These are phyloP conservation scores for Leccinum rimulosum DNA, from an alignment of 768 basidiomycete species.

Conservation along the genomic window DNA sequence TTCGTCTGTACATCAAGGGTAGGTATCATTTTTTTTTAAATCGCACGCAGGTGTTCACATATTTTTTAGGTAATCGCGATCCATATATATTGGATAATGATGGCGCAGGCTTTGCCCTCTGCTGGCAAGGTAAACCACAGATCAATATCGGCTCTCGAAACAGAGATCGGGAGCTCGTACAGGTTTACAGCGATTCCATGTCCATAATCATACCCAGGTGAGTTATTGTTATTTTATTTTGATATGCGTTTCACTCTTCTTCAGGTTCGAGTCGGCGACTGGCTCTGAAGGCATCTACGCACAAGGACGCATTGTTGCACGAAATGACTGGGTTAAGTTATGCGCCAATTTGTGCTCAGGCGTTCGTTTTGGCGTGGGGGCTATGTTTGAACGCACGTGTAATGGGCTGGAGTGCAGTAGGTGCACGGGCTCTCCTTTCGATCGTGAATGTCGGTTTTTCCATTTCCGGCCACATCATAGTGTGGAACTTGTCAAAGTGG, in stretches of 20 bases:
- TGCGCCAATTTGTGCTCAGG: conserved; percentile 84
- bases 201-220: conserved; percentile 84
- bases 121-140: conserved; percentile 75
- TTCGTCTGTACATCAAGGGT: conserved; percentile 89
- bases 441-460: conserved; percentile 78
- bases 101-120: conserved; percentile 86
- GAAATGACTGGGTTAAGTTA: conserved; percentile 55
- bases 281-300: conserved; percentile 14
- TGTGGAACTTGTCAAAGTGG: conserved; percentile 57
- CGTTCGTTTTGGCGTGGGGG: conserved; percentile 83
- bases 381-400: conserved; percentile 81
- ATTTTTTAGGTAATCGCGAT: conserved; percentile 66
- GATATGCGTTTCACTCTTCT: conserved; percentile 1
- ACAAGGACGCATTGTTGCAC: conserved; percentile 20
- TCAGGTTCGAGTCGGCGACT: conserved; percentile 21
- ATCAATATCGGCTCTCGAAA: conserved; percentile 71
- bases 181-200: conserved; percentile 79
- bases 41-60: conserved; percentile 7
- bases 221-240: conserved; percentile 27
- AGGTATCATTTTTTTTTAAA: conserved; percentile 11
- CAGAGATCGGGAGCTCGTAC: conserved; percentile 71
- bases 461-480: conserved; percentile 79
- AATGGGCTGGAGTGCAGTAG: conserved; percentile 54
- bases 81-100: conserved; percentile 66
- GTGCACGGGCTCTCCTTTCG: conserved; percentile 61